Percentiles rank a stretch among this genome's conserved stretches.
Evolutionary conservation across 768 basidiomycete genomes (phyloP).

Genomic region (Royoungia palumana): DNA sequence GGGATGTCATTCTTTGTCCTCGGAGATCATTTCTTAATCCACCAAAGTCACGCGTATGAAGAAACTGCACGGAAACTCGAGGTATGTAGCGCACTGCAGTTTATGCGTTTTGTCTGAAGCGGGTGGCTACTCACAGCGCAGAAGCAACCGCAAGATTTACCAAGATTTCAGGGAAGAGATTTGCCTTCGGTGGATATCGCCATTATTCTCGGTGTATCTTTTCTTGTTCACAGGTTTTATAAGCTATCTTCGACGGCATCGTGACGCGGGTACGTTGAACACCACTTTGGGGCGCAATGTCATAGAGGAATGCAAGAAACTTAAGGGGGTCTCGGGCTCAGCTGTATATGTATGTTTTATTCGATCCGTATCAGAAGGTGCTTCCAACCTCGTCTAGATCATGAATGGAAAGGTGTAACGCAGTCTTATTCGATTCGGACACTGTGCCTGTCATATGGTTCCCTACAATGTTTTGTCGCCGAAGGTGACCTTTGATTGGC

Average conservation of each 20-base stretch:
- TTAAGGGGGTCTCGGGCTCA: constrained; percentile 45
- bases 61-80: constrained; percentile 70
- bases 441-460: too few species aligned
- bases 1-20: constrained; percentile 83
- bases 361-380: background rate
- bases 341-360: constrained; percentile 21
- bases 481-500: background rate
- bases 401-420: constrained; percentile 19
- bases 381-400: constrained; percentile 12
- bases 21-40: constrained; percentile 83
- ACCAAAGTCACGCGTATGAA: constrained; percentile 82
- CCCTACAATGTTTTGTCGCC: too few species aligned
- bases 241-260: constrained; percentile 65
- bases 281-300: constrained; percentile 52
- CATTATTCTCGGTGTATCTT: background rate
- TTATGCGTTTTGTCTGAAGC: background rate
- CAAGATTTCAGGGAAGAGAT: constrained; percentile 75
- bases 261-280: constrained; percentile 48
- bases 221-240: background rate
- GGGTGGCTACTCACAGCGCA: constrained; percentile 43
- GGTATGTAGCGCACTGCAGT: constrained; percentile 35
- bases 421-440: background rate
- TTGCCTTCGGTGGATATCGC: constrained; percentile 52
- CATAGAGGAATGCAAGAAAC: constrained; percentile 60
- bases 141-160: constrained; percentile 73